Evolutionary conservation across 2,329 filamentous ascomycete species (phyloP).

Genomic region (Trichoderma sp.): DNA sequence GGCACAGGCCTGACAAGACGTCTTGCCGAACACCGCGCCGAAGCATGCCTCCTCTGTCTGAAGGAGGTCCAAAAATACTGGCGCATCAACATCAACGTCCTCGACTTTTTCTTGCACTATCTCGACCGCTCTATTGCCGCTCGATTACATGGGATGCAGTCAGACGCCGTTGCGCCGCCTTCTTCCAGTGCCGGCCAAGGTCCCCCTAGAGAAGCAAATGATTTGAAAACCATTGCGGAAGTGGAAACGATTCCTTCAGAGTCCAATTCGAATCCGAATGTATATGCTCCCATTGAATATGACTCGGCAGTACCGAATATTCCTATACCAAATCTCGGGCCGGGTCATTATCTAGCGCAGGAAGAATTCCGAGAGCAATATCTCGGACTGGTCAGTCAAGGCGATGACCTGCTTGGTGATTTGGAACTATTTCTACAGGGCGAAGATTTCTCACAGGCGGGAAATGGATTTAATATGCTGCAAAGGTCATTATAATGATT

Average conservation of each 20-base stretch:
- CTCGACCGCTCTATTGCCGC: conserved; percentile 38
- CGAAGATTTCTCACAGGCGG: conserved; percentile 30
- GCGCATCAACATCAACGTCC: conserved; percentile 39
- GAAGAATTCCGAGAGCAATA: conserved; percentile 36
- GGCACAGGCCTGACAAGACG: conserved; percentile 33
- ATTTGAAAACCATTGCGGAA: conserved; percentile 5
- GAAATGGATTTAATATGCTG: not conserved
- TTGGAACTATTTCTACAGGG: conserved; percentile 35
- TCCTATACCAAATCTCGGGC: not conserved
- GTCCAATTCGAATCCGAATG: not conserved
- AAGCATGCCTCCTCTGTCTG: conserved; percentile 38
- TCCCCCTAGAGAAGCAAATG: not conserved
- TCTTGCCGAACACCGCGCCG: conserved; percentile 38
- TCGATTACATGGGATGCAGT: conserved; percentile 29
- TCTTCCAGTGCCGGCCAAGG: conserved; percentile 1
- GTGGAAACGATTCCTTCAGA: not conserved
- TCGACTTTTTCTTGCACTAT: conserved; percentile 39
- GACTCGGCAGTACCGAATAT: not conserved
- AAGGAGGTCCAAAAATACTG: conserved; percentile 41
- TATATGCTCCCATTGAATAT: not conserved
- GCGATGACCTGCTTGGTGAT: conserved; percentile 36
- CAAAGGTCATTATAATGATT: not conserved
- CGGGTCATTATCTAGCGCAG: conserved; percentile 18
- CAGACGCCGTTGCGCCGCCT: not conserved
- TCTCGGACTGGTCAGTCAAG: conserved; percentile 37